Base-by-base conservation (phyloP, 192 early-diverging fungal genomes). In the Powellomyces hirtus region DNA sequence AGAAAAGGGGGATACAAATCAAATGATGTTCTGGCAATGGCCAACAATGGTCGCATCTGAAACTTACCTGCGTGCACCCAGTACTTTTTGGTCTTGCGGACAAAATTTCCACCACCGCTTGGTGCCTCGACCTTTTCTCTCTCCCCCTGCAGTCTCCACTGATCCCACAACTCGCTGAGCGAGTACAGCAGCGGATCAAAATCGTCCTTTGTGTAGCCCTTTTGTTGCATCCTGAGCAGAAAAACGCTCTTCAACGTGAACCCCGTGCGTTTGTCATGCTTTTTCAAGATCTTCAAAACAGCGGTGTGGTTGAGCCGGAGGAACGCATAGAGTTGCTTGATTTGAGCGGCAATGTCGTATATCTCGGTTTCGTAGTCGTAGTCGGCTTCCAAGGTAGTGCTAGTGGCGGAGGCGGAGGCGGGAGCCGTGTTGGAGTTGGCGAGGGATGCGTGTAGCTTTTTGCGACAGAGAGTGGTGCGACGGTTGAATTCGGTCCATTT, bases 221-320 rank as follows among this genome's bases (percentile, higher is more conserved):
- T 84, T 55, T 76, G 81, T 65, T 90, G 89, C 38, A 97, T 75
- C 36, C 85, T 87, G 61, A 90, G 79, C 65, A 85, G 87, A 66
- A 92, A 95, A 71, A 89, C 80, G 18, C 87, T 86, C 53, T 88
- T 82, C 38, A 97, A 75, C 8, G 79, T 67, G 66, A 89, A 91
- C 2, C 84, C 85, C 22, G 94, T 91, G 73, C 90, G 83, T 88
- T 94, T 95, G 76, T 97, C 94, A 74, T 97, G 95, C 82, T 97
- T 97, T 78, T 97, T 97, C 73, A 97, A 85, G 70, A 95, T 94
- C 83, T 77, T 77, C 52, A 70, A 46, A 37, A 75, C 63, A 27
- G 64, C 74, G 11, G 70, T 75, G 24, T 63, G 31, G 61, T 73
- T 69, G n/a, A 76, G 40, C 1, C 57, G 8, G 7, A 42, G 18